Evolutionary conservation across 257 asterid species (phyloP).

Genomic region (Rhazya stricta): DNA sequence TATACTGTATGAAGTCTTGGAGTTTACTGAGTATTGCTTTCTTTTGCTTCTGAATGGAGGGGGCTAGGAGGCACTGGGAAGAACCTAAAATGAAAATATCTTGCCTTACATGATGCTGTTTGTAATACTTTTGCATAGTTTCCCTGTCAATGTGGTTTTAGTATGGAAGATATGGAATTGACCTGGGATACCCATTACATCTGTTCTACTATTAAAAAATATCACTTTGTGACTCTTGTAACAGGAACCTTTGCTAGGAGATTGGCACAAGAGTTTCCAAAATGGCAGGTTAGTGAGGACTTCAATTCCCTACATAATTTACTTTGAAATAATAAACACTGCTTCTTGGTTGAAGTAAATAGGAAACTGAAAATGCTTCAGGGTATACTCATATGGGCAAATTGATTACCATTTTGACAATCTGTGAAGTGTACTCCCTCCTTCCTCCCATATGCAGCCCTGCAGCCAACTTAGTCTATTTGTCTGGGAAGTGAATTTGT

Average conservation of each 20-base stretch:
- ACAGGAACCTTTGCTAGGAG: conserved; percentile 93
- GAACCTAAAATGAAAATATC: no score
- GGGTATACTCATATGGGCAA: not conserved
- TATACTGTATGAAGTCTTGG: no score
- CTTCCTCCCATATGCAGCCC: not conserved
- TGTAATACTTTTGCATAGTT: not conserved
- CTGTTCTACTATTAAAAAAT: not conserved
- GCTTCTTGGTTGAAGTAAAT: not conserved
- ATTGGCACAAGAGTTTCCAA: conserved; percentile 89
- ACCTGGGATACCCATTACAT: not conserved
- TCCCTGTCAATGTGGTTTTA: not conserved
- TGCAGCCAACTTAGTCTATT: not conserved
- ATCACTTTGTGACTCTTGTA: conserved; percentile 1
- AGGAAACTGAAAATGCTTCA: not conserved
- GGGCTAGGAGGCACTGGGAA: conserved; percentile 5
- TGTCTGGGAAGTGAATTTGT: not conserved
- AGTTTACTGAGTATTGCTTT: no score
- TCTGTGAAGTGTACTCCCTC: not conserved
- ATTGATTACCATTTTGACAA: not conserved
- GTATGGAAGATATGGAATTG: not conserved
- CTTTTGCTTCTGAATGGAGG: not conserved
- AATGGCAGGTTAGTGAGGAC: conserved; percentile 68
- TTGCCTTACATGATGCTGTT: no score
- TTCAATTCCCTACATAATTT: not conserved
- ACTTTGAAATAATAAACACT: not conserved